Percentiles rank a stretch among this genome's conserved stretches.
These are phyloP conservation scores for Aspergillus cristatus DNA, from an alignment of 495 filamentous ascomycete species.

Conservation along the genomic window DNA sequence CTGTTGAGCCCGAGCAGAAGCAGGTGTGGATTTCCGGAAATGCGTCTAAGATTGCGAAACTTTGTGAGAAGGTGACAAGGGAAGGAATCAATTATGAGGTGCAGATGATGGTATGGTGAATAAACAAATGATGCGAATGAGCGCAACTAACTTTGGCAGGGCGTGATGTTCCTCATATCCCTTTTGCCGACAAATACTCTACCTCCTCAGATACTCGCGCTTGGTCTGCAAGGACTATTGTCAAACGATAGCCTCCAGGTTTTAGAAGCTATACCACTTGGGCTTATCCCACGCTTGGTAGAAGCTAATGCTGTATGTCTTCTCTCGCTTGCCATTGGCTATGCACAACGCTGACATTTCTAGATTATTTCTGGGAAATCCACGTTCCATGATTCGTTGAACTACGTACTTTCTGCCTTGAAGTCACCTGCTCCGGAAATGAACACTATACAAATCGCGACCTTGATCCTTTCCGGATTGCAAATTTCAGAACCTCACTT, in stretches of 20 bases:
- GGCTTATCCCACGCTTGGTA: slow-evolving; percentile 17
- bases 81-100: slow-evolving; percentile 27
- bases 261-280: slow-evolving; percentile 13
- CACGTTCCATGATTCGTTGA: slow-evolving; percentile 14
- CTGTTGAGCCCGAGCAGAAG: slow-evolving; percentile 31
- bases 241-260: slow-evolving; percentile 17
- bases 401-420: slow-evolving; percentile 16
- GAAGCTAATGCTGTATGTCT: slow-evolving; percentile 19
- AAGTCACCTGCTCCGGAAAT: slow-evolving; percentile 6
- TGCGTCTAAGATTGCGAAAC: slow-evolving; percentile 35
- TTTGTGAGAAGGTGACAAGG: slow-evolving; percentile 41
- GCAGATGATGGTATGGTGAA: slow-evolving; percentile 32
- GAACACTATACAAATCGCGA: slow-evolving; percentile 15
- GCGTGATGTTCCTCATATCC: slow-evolving; percentile 25
- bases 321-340: not conserved
- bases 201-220: slow-evolving; percentile 15
- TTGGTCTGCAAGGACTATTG: slow-evolving; percentile 20
- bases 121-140: not conserved
- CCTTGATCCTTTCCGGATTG: slow-evolving; percentile 17
- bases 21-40: slow-evolving; percentile 37
- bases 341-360: slow-evolving; percentile 9
- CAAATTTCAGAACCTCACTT: slow-evolving; percentile 6
- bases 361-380: slow-evolving; percentile 15
- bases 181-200: slow-evolving; percentile 16
- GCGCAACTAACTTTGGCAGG: slow-evolving; percentile 20